These are phyloP conservation scores for Neobulgaria alba DNA, from an alignment of 2,329 filamentous ascomycete genomes.

Conservation along the genomic window DNA sequence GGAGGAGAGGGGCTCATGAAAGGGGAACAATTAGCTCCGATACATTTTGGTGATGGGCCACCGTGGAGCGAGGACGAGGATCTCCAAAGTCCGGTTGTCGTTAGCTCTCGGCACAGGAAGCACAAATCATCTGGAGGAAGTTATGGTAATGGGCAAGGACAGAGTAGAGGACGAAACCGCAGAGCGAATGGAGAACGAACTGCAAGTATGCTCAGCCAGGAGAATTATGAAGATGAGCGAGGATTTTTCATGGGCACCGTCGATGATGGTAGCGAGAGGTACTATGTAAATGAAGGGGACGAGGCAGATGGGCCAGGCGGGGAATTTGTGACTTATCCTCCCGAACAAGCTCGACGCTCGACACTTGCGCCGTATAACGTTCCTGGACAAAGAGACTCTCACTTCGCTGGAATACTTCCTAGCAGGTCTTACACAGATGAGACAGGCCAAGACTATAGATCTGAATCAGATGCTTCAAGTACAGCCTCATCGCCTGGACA, in stretches of 20 bases:
- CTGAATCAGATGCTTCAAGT: constrained; percentile 51
- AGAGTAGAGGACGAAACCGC: constrained; percentile 39
- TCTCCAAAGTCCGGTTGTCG: constrained; percentile 78
- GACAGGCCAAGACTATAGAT: constrained; percentile 32
- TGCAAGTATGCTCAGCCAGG: constrained; percentile 37
- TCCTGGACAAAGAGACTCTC: constrained; percentile 42
- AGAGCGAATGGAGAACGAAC: constrained; percentile 33
- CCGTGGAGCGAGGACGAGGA: constrained; percentile 96
- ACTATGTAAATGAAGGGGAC: constrained; percentile 61
- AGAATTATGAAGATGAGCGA: constrained; percentile 49
- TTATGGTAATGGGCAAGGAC: constrained; percentile 30
- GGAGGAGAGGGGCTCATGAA: constrained; percentile 43
- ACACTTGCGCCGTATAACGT: constrained; percentile 36
- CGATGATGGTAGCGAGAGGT: constrained; percentile 64
- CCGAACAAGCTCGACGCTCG: constrained; percentile 53
- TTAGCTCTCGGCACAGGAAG: constrained; percentile 76
- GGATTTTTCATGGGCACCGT: constrained; percentile 60
- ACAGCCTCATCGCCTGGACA: constrained; percentile 49
- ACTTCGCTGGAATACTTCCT: constrained; percentile 41
- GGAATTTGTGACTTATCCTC: constrained; percentile 72
- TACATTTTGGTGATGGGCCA: constrained; percentile 79
- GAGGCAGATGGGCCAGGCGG: constrained; percentile 71
- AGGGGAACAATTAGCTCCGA: constrained; percentile 67
- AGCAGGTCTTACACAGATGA: constrained; percentile 31
- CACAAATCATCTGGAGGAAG: constrained; percentile 61